A percentile compares a stretch with the other conserved stretches of the same genome.
phyloP scores from a whole-genome alignment of 2,329 filamentous ascomycete genomes.

The Arachnopeziza araneosa region DNA sequence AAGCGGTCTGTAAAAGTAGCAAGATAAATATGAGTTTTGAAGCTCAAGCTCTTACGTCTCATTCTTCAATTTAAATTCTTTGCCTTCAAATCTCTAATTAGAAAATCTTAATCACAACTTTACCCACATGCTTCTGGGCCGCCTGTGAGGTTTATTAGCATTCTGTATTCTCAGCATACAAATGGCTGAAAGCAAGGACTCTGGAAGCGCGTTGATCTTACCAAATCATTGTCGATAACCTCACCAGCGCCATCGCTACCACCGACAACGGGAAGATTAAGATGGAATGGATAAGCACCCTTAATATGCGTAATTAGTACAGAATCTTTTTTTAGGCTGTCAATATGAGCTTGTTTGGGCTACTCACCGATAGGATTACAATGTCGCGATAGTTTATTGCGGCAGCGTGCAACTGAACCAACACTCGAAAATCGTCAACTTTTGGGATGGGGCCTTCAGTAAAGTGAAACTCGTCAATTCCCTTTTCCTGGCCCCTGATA shows the following conservation, averaged over 20 bases:
- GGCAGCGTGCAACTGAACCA: slow-evolving; percentile 43
- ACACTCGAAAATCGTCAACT: slow-evolving; percentile 47
- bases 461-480: neutral
- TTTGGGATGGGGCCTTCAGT: slow-evolving; percentile 28
- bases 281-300: slow-evolving; percentile 27
- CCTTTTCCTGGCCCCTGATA: neutral
- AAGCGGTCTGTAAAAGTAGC: too few species aligned
- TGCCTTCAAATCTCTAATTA: too few species aligned
- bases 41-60: too few species aligned
- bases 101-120: slow-evolving; percentile 37
- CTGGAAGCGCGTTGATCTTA: neutral
- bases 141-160: slow-evolving; percentile 44
- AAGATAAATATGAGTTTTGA: too few species aligned
- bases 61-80: too few species aligned
- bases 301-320: neutral
- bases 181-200: neutral
- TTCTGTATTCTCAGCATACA: slow-evolving; percentile 27
- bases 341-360: neutral
- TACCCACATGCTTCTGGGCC: slow-evolving; percentile 44
- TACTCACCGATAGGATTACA: slow-evolving; percentile 28
- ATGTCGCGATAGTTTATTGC: slow-evolving; percentile 38
- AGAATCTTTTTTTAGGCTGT: neutral
- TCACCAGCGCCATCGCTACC: slow-evolving; percentile 40
- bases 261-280: slow-evolving; percentile 25
- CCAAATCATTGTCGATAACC: slow-evolving; percentile 33